Conservation (phyloP, 768 basidiomycete species). For the Porpolomopsis calyptriformis region DNA sequence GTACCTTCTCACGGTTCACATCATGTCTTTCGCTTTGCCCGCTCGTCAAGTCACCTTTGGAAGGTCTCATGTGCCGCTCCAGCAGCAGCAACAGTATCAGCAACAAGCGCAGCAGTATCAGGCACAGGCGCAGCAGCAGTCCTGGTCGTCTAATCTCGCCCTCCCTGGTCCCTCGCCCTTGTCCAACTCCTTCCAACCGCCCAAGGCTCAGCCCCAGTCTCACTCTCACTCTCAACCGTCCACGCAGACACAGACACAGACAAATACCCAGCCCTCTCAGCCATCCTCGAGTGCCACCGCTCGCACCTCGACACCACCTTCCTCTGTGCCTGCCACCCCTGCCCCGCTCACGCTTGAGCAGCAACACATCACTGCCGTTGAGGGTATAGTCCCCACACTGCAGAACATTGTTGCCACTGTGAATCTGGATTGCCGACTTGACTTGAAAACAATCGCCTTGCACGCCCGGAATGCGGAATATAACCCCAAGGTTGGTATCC, state of each 20-base stretch:
- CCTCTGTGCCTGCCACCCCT: slow-evolving; percentile 51
- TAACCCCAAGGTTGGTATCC: slow-evolving; percentile 93
- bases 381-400: slow-evolving; percentile 96
- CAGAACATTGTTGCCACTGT: slow-evolving; percentile 99
- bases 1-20: slow-evolving; percentile 33
- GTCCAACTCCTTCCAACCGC: slow-evolving; percentile 41
- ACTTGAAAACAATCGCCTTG: slow-evolving; percentile 95
- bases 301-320: slow-evolving; percentile 48
- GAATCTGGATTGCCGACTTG: slow-evolving; percentile 92
- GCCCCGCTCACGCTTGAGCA: slow-evolving; percentile 76
- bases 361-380: slow-evolving; percentile 91
- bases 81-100: slow-evolving; percentile 31
- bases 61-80: slow-evolving; percentile 39
- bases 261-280: slow-evolving; percentile 20
- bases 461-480: slow-evolving; percentile 99
- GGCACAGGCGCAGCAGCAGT: slow-evolving; percentile 25
- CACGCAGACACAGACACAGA: slow-evolving; percentile 23
- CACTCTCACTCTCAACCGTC: slow-evolving; percentile 17
- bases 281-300: slow-evolving; percentile 23
- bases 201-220: slow-evolving; percentile 17
- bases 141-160: slow-evolving; percentile 33
- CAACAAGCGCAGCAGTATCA: slow-evolving; percentile 36
- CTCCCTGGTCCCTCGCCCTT: slow-evolving; percentile 48
- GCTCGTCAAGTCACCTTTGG: slow-evolving; percentile 74
- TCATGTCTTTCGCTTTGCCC: slow-evolving; percentile 57